Conservation (phyloP, 2,329 filamentous ascomycete genomes). For the Aspergillus clavatus region DNA sequence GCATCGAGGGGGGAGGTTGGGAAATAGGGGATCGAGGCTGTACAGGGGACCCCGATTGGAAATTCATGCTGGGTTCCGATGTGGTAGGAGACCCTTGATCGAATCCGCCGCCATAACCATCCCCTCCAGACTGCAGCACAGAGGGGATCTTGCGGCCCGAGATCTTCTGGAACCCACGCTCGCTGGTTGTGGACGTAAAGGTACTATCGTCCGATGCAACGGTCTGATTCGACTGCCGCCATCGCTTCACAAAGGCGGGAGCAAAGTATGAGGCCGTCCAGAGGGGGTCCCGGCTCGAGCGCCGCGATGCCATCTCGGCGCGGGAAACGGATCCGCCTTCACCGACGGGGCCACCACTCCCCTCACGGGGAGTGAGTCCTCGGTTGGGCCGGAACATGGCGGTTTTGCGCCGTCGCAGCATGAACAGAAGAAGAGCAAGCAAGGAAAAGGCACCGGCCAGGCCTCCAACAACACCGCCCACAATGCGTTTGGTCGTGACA, state of each 20-base stretch:
- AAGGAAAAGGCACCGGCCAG: constrained; percentile 54
- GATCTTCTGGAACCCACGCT: constrained; percentile 48
- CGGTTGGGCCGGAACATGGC: constrained; percentile 17
- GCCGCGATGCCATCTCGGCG: constrained; percentile 32
- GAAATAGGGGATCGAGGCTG: constrained; percentile 18
- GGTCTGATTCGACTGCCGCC: constrained; percentile 35
- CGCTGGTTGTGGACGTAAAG: constrained; percentile 33
- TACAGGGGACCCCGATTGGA: constrained; percentile 22
- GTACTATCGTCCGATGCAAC: constrained; percentile 21
- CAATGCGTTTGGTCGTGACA: constrained; percentile 47
- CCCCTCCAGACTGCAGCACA: constrained; percentile 44
- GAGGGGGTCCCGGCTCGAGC: constrained; percentile 36
- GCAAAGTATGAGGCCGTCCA: constrained; percentile 36
- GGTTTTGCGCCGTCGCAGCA: constrained; percentile 50
- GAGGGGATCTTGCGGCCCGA: constrained; percentile 46
- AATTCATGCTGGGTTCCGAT: constrained; percentile 20
- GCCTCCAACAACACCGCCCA: constrained; percentile 60
- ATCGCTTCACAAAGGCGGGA: constrained; percentile 38
- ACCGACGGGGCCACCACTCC: constrained; percentile 11
- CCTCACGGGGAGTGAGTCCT: constrained; percentile 23
- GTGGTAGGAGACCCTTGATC: constrained; percentile 29
- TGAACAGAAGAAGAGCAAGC: constrained; percentile 32
- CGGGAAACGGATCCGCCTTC: constrained; percentile 12
- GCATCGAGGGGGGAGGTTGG: constrained; percentile 26
- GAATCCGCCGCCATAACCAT: constrained; percentile 40